Percentiles rank a stretch among this genome's conserved stretches.
Evolutionary conservation across 257 asterid genomes (phyloP).

Genomic region (Solanum chmielewskii): DNA sequence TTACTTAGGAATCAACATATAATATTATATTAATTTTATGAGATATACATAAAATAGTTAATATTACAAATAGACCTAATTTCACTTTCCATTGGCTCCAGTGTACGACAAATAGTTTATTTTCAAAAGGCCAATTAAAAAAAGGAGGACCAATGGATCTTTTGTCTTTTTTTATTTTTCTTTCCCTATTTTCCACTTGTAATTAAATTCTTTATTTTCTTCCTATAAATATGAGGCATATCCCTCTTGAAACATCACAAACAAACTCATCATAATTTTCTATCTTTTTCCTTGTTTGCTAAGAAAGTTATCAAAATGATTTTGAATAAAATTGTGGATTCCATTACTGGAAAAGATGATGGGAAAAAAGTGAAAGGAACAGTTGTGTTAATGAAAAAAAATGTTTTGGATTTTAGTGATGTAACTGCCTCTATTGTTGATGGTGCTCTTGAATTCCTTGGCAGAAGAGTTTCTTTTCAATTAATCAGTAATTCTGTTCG

Average conservation of each 20-base stretch:
- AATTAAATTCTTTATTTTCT: not conserved
- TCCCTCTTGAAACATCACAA: not conserved
- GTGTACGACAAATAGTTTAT: no score
- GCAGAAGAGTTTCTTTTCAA: conserved; percentile 45
- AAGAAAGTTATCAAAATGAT: not conserved
- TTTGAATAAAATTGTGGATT: conserved; percentile 3
- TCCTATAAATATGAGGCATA: not conserved
- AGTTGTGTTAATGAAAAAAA: conserved; percentile 66
- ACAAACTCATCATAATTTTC: not conserved
- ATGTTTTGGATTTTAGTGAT: conserved; percentile 24
- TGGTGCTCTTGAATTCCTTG: conserved; percentile 38
- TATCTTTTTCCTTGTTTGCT: not conserved
- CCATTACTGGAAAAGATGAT: not conserved
- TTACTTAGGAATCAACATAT: no score
- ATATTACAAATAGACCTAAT: no score
- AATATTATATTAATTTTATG: no score
- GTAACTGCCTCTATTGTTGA: conserved; percentile 35
- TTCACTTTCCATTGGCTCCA: no score
- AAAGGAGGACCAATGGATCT: not conserved
- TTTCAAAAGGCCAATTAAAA: no score
- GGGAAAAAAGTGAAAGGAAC: conserved; percentile 32
- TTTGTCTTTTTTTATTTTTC: no score
- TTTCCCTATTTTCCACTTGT: not conserved
- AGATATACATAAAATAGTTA: no score
- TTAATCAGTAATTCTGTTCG: conserved; percentile 33